Evolutionary conservation across 2,329 filamentous ascomycete genomes (phyloP), one percentile per base, ranked within the genome.

Genomic region (Albophoma yamanashiensis): DNA sequence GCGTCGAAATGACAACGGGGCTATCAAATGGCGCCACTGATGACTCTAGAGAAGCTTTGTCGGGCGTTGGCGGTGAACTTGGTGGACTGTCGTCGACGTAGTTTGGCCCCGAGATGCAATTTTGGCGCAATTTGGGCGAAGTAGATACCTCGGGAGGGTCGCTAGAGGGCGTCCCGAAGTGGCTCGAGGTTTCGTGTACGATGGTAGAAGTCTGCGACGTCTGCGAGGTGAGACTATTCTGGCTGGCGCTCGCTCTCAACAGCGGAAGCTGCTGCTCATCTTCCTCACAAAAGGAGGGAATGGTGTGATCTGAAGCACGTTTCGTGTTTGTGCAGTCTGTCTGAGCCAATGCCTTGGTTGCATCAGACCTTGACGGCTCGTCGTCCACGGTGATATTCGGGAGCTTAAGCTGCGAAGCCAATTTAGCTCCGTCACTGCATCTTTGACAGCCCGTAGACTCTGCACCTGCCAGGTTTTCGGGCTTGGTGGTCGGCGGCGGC

Each of bases 11-110:
- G 45, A 80, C 71, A 15, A 78, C 72, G n/a, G 79, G 79, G 62
- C 75, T 75, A 45, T 78, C 78, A 56, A 75, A 75, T 52, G 79
- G 78, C 7, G 74, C 74, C 34, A 76, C 69, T 3, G 77, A 77
- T 1, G 66, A 62, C 42, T 68, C 65, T 9, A 62, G 62, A 5
- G 61, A 60, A 56, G 65, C 64, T 17, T 47, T 58, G 15, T 62
- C 45, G 1, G 60, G 63, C 52, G 70, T 59, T 0, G 78, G 78
- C 5, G 80, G 80, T 6, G 81, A 82, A 67, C 78, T 81, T 2
- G 79, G 77, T 4, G 78, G 77, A 62, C 78, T 81, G 22, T 74
- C 70, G 47, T 73, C 73, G 64, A 74, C 59, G 70, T 78, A 67
- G 27, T 68, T 62, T 15, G 70, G 64, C 60, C 74, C 67, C 12